Base-by-base conservation (phyloP, 805 yeast genomes). In the Priceomyces medius region DNA sequence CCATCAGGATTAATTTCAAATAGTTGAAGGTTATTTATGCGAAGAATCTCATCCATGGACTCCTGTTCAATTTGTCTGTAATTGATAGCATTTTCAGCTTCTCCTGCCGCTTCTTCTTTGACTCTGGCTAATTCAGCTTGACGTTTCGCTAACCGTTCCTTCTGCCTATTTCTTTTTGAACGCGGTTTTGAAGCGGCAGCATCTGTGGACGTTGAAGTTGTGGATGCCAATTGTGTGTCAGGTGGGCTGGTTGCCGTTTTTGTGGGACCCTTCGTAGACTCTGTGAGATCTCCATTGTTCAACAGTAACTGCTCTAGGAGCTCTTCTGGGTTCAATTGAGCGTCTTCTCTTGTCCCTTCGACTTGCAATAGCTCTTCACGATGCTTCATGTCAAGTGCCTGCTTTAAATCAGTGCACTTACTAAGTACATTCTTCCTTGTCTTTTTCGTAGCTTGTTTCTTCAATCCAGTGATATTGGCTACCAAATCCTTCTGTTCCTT, bases 1-100 rank as follows among this genome's bases (percentile, higher is more conserved):
- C 98, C 99, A 61, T 91, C 98, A 0, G 98, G 96, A 45, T 74
- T 69, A 35, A 89, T 85, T 49, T 89, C 95, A 46, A 72, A 63
- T 48, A 83, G 81, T 16, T 48, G 55, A n/a, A 88, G 64, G 3
- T 72, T 64, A 23, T 74, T 67, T 19, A 74, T 41, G 2, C 56
- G 50, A 45, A 93, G 77, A 20, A 83, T 55, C 27, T 68, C 68
- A 14, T 69, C 71, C 58, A 91, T 73, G 37, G 81, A 79, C 10
- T 80, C 85, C 43, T 80, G 73, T 64, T 91, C 98, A 16, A 85
- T 77, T 37, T 77, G 75, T 24, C 89, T 71, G 50, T 80, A 68
- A 58, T 91, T 88, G 0, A 89, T 85, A 46, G 76, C 74, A 12
- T 60, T 56, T 1, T 66, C 72, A 0, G 96, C 90, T 56, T 91